These are phyloP conservation scores for Aleurites moluccanus DNA, from an alignment of 441 rosid species.

Conservation along the genomic window DNA sequence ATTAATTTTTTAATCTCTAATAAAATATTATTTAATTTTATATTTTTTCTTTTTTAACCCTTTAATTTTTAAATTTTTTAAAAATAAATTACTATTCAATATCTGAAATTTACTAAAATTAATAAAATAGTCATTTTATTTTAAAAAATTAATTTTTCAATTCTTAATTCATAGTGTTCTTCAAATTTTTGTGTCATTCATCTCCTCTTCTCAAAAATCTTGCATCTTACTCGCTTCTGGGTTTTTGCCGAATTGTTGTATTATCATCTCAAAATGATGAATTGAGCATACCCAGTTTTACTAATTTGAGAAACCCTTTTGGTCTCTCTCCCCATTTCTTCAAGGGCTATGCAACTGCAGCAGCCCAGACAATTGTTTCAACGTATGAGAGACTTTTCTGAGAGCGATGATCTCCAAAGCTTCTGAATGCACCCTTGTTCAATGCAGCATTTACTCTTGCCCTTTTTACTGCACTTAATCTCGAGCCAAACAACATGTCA, in stretches of 20 bases:
- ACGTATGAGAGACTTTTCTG: slow-evolving; percentile 70
- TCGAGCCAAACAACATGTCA: neutral
- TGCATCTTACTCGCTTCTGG: slow-evolving; percentile 21
- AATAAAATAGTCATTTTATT: no score
- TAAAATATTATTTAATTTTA: no score
- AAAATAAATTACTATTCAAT: no score
- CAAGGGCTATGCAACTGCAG: slow-evolving; percentile 48
- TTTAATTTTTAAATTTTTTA: no score
- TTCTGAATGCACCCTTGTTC: neutral
- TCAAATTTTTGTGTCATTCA: no score
- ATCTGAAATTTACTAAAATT: no score
- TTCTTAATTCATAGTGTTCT: no score
- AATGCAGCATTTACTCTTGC: neutral
- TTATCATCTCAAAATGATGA: slow-evolving; percentile 29
- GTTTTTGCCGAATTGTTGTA: slow-evolving; percentile 24
- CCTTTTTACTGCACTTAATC: neutral
- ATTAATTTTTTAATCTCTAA: no score
- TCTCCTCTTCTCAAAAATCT: no score
- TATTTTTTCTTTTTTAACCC: no score
- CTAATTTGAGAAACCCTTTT: slow-evolving; percentile 21
- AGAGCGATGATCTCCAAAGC: slow-evolving; percentile 57
- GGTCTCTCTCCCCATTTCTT: slow-evolving; percentile 19
- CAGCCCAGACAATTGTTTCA: slow-evolving; percentile 58
- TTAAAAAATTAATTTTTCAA: no score
- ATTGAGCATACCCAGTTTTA: slow-evolving; percentile 25